Evolutionary conservation across 805 yeast species (phyloP).

Genomic region (Jamesozyma jinghongensis): DNA sequence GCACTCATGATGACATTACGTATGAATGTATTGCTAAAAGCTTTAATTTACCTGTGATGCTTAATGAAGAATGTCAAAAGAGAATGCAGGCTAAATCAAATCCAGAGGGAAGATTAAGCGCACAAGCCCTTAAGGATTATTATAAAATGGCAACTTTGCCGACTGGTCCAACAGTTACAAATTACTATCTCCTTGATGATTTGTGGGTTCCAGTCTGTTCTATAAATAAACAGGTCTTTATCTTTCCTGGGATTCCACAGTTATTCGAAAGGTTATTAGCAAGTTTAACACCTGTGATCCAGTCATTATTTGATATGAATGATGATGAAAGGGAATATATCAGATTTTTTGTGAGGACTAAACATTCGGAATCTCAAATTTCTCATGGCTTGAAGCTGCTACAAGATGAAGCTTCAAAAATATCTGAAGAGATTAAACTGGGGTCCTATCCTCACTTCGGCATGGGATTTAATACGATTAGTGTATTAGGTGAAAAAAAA

Average conservation of each 20-base stretch:
- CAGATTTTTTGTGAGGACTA: conserved; percentile 56
- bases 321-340: conserved; percentile 24
- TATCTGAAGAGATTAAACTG: conserved; percentile 43
- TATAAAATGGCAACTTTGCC: conserved; percentile 79
- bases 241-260: conserved; percentile 80
- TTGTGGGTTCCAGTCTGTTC: conserved; percentile 83
- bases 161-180: conserved; percentile 36
- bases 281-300: conserved; percentile 34
- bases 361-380: conserved; percentile 51
- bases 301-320: conserved; percentile 32
- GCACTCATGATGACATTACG: conserved; percentile 87
- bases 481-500: conserved; percentile 53
- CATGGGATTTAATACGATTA: conserved; percentile 56
- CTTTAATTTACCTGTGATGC: conserved; percentile 39
- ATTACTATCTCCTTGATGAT: conserved; percentile 39
- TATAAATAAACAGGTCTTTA: conserved; percentile 52
- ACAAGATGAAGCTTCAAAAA: conserved; percentile 35
- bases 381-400: conserved; percentile 53
- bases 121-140: conserved; percentile 49
- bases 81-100: conserved; percentile 47
- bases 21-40: conserved; percentile 67
- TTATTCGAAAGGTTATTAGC: conserved; percentile 50
- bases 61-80: conserved; percentile 50
- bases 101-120: conserved; percentile 28
- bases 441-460: conserved; percentile 81